Percentiles rank a stretch among this genome's conserved stretches.
These are phyloP conservation scores for Metschnikowia lochheadii DNA, from an alignment of 805 yeast genomes.

Conservation along the genomic window DNA sequence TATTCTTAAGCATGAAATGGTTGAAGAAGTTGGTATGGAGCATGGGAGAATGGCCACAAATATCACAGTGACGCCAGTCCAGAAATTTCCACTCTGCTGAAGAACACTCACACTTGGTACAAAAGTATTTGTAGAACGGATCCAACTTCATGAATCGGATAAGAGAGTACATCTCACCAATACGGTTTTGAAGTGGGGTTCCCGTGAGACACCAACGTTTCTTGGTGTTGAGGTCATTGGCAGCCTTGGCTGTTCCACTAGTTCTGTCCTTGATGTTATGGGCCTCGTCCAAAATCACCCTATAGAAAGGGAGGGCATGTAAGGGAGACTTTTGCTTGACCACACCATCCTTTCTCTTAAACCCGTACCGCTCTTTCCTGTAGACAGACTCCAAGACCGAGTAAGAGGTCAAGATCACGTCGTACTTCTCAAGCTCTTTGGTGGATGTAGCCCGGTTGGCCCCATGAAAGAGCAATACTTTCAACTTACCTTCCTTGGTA, in stretches of 20 bases:
- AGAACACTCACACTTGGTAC: slow-evolving; percentile 88
- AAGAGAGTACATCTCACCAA: slow-evolving; percentile 93
- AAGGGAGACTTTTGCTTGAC: slow-evolving; percentile 73
- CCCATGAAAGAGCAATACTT: slow-evolving; percentile 79
- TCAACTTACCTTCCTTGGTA: slow-evolving; percentile 60
- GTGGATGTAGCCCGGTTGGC: slow-evolving; percentile 62
- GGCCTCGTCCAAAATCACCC: slow-evolving; percentile 94
- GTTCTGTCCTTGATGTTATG: slow-evolving; percentile 96
- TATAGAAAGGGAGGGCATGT: slow-evolving; percentile 70
- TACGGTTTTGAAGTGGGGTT: slow-evolving; percentile 93
- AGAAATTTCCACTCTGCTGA: slow-evolving; percentile 82
- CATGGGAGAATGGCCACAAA: slow-evolving; percentile 91
- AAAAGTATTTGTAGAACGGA: slow-evolving; percentile 86
- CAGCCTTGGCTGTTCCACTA: slow-evolving; percentile 90
- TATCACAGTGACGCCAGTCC: slow-evolving; percentile 78
- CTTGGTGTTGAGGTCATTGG: slow-evolving; percentile 63
- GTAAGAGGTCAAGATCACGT: slow-evolving; percentile 87
- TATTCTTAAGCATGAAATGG: slow-evolving; percentile 91
- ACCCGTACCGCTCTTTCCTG: slow-evolving; percentile 80
- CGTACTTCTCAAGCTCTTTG: slow-evolving; percentile 57
- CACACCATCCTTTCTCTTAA: slow-evolving; percentile 63
- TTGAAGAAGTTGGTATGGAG: slow-evolving; percentile 92
- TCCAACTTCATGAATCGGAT: slow-evolving; percentile 77
- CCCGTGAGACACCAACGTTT: slow-evolving; percentile 93
- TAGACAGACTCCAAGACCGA: slow-evolving; percentile 85